These are phyloP conservation scores for Sphenostylis stenocarpa DNA, from an alignment of 306 rosid genomes.

Conservation along the genomic window DNA sequence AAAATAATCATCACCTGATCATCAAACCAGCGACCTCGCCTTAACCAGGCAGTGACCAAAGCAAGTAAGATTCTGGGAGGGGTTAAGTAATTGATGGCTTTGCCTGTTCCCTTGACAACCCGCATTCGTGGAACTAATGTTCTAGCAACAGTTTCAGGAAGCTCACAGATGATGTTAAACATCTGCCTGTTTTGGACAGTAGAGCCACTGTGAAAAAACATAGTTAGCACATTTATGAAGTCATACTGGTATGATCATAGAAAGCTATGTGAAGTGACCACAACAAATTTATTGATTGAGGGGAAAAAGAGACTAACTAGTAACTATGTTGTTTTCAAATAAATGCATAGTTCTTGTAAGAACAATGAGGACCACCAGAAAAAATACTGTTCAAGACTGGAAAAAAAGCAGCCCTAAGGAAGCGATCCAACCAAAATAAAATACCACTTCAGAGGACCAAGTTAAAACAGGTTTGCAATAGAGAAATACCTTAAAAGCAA, in stretches of 20 bases:
- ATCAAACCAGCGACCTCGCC: conserved; percentile 95
- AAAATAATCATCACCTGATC: conserved; percentile 56
- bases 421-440: neutral
- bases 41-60: conserved; percentile 87
- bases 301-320: neutral
- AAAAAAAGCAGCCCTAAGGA: neutral
- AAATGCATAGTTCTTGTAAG: neutral
- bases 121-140: conserved; percentile 93
- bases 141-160: conserved; percentile 96
- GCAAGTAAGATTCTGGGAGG: conserved; percentile 96
- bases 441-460: neutral
- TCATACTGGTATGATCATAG: neutral
- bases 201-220: conserved; percentile 70
- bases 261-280: conserved; percentile 11
- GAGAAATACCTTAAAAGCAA: conserved; percentile 70
- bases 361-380: neutral
- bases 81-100: conserved; percentile 85
- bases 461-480: conserved; percentile 14
- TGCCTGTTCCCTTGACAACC: conserved; percentile 88
- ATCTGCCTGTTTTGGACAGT: conserved; percentile 74
- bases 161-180: conserved; percentile 94
- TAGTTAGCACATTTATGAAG: conserved; percentile 18
- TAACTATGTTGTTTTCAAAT: neutral
- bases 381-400: neutral
- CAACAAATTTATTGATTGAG: neutral